Conservation (phyloP, 805 yeast species). For the Suhomyces kilbournensis region DNA sequence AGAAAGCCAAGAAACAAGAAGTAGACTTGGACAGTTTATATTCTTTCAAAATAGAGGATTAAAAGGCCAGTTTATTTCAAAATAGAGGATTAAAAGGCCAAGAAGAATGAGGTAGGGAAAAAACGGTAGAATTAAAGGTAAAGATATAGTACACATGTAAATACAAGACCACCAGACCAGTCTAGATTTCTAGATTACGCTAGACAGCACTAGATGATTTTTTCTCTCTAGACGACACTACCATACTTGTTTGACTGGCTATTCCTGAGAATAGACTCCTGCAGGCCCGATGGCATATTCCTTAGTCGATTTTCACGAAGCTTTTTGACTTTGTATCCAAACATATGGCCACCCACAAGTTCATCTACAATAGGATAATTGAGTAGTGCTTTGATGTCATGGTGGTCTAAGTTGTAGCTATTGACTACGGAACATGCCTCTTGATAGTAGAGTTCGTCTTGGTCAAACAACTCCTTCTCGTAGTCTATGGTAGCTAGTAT, state of each 20-base stretch:
- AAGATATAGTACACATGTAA: not conserved
- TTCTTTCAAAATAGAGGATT: slow-evolving; percentile 39
- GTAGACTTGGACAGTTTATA: slow-evolving; percentile 41
- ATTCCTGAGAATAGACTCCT: slow-evolving; percentile 8
- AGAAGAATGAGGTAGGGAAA: not conserved
- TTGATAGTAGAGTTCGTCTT: slow-evolving; percentile 35
- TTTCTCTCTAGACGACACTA: slow-evolving; percentile 19
- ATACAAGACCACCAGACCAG: not conserved
- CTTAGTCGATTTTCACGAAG: slow-evolving; percentile 26
- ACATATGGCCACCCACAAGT: slow-evolving; percentile 35
- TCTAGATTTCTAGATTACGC: not conserved
- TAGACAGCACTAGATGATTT: not conserved
- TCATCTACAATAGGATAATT: slow-evolving; percentile 47
- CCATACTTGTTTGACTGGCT: slow-evolving; percentile 23
- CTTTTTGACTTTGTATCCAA: slow-evolving; percentile 41
- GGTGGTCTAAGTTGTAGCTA: slow-evolving; percentile 33
- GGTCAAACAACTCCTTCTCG: slow-evolving; percentile 33
- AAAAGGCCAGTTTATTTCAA: slow-evolving; percentile 24
- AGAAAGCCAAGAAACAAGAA: slow-evolving; percentile 6
- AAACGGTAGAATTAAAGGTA: not conserved
- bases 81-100: slow-evolving; percentile 28
- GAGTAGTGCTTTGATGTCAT: slow-evolving; percentile 30
- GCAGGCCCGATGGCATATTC: slow-evolving; percentile 10
- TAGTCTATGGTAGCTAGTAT: slow-evolving; percentile 20
- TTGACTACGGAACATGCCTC: slow-evolving; percentile 29